phyloP scores from a whole-genome alignment of 805 yeast species.

The Candida quercuum region DNA sequence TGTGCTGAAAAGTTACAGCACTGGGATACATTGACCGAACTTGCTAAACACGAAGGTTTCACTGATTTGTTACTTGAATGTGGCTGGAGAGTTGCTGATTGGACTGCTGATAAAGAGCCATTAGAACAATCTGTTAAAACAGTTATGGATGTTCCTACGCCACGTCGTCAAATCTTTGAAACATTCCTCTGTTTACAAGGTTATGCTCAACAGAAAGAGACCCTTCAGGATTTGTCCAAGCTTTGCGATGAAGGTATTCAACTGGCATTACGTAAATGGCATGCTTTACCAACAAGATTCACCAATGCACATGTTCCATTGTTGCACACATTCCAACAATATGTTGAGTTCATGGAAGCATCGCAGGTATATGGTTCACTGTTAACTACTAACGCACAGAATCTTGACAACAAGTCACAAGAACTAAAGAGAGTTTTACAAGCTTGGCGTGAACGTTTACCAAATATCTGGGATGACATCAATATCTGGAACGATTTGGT shows the following conservation, averaged over 20 bases:
- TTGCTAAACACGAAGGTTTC: slow-evolving; percentile 97
- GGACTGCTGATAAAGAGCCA: slow-evolving; percentile 94
- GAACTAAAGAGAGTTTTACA: slow-evolving; percentile 91
- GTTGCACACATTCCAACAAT: slow-evolving; percentile 93
- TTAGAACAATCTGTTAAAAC: slow-evolving; percentile 90
- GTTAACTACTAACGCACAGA: slow-evolving; percentile 85
- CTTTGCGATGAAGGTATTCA: slow-evolving; percentile 96
- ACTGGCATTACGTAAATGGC: slow-evolving; percentile 88
- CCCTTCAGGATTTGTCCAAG: slow-evolving; percentile 77
- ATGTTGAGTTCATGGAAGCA: slow-evolving; percentile 96
- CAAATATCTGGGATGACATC: slow-evolving; percentile 96
- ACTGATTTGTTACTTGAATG: slow-evolving; percentile 94
- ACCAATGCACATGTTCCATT: slow-evolving; percentile 85
- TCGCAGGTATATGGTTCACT: slow-evolving; percentile 87
- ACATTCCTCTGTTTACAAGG: slow-evolving; percentile 92
- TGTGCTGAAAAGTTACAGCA: slow-evolving; percentile 97
- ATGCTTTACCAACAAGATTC: slow-evolving; percentile 68
- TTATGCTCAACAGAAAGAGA: slow-evolving; percentile 84
- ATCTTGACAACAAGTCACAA: slow-evolving; percentile 87
- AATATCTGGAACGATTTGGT: slow-evolving; percentile 96
- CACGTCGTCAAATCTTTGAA: slow-evolving; percentile 92
- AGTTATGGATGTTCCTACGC: slow-evolving; percentile 98
- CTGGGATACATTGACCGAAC: slow-evolving; percentile 95
- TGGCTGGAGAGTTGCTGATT: slow-evolving; percentile 99
- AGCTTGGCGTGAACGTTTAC: slow-evolving; percentile 97